Percentiles rank a stretch among this genome's conserved stretches.
phyloP scores from a whole-genome alignment of 371 early-diverging fungal genomes.

The Mucor plumbeus region DNA sequence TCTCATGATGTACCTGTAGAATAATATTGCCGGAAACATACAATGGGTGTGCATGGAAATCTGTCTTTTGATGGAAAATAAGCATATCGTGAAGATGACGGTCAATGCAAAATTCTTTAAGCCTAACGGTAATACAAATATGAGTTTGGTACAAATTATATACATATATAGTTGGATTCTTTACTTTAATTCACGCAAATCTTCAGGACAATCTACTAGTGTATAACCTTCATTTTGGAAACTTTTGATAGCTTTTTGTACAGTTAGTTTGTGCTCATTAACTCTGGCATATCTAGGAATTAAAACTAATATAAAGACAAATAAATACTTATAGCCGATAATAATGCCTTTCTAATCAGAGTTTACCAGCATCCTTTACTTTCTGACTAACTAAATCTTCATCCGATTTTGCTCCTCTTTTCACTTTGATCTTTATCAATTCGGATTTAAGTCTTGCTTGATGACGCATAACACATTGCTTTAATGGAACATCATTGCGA shows the following conservation, averaged over 20 bases:
- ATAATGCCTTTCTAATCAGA: background rate
- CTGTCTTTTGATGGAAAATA: constrained; percentile 83
- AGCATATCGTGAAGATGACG: constrained; percentile 81
- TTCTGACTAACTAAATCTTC: constrained; percentile 75
- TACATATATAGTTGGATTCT: background rate
- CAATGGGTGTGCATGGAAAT: constrained; percentile 80
- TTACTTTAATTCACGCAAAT: constrained; percentile 46
- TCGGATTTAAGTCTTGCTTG: constrained; percentile 74
- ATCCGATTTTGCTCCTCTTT: constrained; percentile 63
- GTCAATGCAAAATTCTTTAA: constrained; percentile 66
- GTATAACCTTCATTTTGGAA: constrained; percentile 70
- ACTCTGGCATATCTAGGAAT: constrained; percentile 82
- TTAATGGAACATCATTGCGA: constrained; percentile 62
- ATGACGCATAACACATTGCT: constrained; percentile 70
- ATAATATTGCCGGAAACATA: constrained; percentile 80
- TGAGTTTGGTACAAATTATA: background rate
- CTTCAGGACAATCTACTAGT: constrained; percentile 44
- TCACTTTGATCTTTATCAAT: constrained; percentile 76
- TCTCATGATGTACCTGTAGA: constrained; percentile 68
- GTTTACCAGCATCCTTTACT: constrained; percentile 53
- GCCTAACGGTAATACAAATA: constrained; percentile 9
- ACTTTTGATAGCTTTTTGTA: constrained; percentile 67
- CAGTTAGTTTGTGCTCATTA: constrained; percentile 71
- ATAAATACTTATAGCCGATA: background rate
- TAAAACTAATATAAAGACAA: constrained; percentile 36